Evolutionary conservation across 140 eudicot species (phyloP).

Genomic region (Erigeron philadelphicus): DNA sequence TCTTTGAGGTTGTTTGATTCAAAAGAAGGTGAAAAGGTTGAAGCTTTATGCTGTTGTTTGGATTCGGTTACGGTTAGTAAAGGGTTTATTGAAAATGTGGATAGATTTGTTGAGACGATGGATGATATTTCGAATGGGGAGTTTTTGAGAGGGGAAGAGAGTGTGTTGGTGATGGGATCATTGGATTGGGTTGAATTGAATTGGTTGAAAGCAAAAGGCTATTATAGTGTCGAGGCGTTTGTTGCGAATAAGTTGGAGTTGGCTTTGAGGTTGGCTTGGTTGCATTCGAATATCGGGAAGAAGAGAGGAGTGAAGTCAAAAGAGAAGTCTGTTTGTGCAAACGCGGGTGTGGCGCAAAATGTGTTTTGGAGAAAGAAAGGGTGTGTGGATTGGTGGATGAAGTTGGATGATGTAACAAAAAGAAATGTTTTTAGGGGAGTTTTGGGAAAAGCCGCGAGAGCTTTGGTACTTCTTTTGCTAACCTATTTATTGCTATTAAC

Average conservation of each 20-base stretch:
- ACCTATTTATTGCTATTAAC: not conserved
- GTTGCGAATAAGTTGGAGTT: conserved; percentile 73
- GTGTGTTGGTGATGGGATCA: conserved; percentile 34
- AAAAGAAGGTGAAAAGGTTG: conserved; percentile 53
- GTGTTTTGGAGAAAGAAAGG: conserved; percentile 95
- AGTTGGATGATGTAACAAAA: conserved; percentile 45
- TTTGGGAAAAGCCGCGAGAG: conserved; percentile 65
- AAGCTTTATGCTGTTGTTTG: conserved; percentile 26
- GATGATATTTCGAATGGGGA: conserved; percentile 57
- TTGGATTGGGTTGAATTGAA: conserved; percentile 64
- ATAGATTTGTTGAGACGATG: conserved; percentile 51
- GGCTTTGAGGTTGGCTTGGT: conserved; percentile 77
- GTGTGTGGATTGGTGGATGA: conserved; percentile 92
- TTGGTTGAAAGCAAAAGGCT: conserved; percentile 84
- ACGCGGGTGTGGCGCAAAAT: conserved; percentile 64
- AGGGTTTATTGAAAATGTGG: conserved; percentile 54
- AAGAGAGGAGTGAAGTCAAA: conserved; percentile 76
- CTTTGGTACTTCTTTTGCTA: conserved; percentile 43
- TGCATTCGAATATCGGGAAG: conserved; percentile 57
- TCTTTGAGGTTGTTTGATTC: conserved; percentile 54
- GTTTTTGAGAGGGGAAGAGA: conserved; percentile 77
- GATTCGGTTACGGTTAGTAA: conserved; percentile 56
- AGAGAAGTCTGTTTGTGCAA: conserved; percentile 44
- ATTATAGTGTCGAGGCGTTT: conserved; percentile 76
- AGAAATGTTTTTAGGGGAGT: conserved; percentile 34